Evolutionary conservation across 2,329 filamentous ascomycete genomes (phyloP), one percentile per base, ranked within the genome.

Genomic region (Fusarium incarnatum): DNA sequence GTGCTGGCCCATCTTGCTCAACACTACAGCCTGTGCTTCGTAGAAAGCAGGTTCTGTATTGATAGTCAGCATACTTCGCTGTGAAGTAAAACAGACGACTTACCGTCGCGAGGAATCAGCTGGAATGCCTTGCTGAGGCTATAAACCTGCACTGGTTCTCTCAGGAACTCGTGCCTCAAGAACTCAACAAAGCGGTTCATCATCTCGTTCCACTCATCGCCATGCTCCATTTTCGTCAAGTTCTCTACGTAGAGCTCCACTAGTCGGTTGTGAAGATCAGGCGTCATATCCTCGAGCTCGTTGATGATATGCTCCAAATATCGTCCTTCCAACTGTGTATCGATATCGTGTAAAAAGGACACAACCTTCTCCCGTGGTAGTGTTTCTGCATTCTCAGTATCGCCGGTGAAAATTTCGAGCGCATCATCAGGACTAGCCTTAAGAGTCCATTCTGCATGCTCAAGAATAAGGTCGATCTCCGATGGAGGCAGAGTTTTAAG

Each of bases 1-100:
- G 81, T 99, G 94, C 74, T 95, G 92, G 9, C 93, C 94, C 93
- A 98, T 97, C 73, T 96, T 97, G 80, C 93, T 94, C 41, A 98
- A 88, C 22, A 98, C 91, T 46, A 98, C 91, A 9, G 96, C 96
- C 66, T 95, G 90, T 3, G 94, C 90, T 78, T 98, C 95, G 79
- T 92, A 97, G 75, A 98, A 98, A 5, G 88, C 85, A 0, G 94
- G 85, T 78, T 98, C 94, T 95, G n/a, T 6, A 15, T 13, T 9
- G 30, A 56, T 45, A 13, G 64, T 75, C 15, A 73, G 66, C 34
- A 20, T 67, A 52, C 28, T 25, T 22, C 30, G 10, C n/a, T 13
- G 8, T 13, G 16, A 8, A 30, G 18, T 15, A n/a, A n/a, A 6
- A 16, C 13, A 22, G 3, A 42, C 27, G 27, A 48, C 88, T 77